Percentiles rank a stretch among this genome's conserved stretches.
Conservation (phyloP, 1,284 basidiomycete species). For the Rhodofomes roseus region DNA sequence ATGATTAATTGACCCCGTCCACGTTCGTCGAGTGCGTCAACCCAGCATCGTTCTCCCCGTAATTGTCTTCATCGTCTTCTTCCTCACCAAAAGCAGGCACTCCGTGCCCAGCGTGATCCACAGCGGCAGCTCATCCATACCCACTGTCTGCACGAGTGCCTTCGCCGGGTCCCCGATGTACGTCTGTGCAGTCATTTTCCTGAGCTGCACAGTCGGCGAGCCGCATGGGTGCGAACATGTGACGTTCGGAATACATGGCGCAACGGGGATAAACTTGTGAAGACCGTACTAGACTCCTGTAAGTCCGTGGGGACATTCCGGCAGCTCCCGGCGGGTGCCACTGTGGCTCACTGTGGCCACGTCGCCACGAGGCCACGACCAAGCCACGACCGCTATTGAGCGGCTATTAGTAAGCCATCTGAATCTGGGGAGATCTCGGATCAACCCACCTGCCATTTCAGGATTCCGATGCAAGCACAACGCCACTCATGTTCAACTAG, state of each 20-base stretch:
- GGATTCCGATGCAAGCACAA: background rate
- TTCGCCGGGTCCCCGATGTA: slow-evolving; percentile 15
- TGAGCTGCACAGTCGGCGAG: slow-evolving; percentile 7
- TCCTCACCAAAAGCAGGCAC: slow-evolving; percentile 22
- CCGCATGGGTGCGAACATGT: too few relatives aligned
- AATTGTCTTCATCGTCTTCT: slow-evolving; percentile 27
- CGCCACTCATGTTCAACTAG: background rate
- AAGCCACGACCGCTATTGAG: too few relatives aligned
- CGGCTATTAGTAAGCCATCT: too few relatives aligned
- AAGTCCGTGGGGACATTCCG: too few relatives aligned
- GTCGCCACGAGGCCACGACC: too few relatives aligned
- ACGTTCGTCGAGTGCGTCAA: slow-evolving; percentile 27
- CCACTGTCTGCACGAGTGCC: slow-evolving; percentile 20
- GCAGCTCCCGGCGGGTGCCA: too few relatives aligned
- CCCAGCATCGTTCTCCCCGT: slow-evolving; percentile 25
- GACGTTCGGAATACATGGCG: too few relatives aligned
- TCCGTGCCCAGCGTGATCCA: slow-evolving; percentile 34
- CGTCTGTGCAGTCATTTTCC: background rate
- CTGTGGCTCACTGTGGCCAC: background rate
- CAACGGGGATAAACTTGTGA: too few relatives aligned
- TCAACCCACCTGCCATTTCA: background rate
- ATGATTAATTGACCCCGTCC: slow-evolving; percentile 16
- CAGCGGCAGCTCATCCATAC: slow-evolving; percentile 26
- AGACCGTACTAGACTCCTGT: too few relatives aligned
- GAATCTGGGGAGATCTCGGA: background rate